Evolutionary conservation across 1,284 basidiomycete species (phyloP).

Genomic region (Rhodotorula sp.): DNA sequence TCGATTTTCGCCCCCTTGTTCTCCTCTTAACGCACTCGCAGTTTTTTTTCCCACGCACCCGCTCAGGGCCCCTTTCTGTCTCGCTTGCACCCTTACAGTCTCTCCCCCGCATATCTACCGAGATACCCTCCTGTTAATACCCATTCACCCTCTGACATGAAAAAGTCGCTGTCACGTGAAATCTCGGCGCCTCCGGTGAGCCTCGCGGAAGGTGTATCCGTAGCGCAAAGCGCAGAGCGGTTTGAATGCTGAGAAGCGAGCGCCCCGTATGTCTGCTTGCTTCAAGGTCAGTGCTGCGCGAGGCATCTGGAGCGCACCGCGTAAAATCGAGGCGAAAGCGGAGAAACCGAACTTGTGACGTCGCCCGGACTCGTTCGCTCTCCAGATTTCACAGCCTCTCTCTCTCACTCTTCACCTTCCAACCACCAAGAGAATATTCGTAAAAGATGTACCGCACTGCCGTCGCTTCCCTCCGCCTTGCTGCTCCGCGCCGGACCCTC

Average conservation of each 20-base stretch:
- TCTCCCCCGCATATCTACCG: background rate
- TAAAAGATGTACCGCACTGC: conserved; percentile 3
- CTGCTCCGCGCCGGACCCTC: conserved; percentile 18
- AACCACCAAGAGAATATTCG: too few species aligned
- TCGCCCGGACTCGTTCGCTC: background rate
- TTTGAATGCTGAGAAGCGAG: too few species aligned
- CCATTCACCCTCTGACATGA: too few species aligned
- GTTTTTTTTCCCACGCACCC: background rate
- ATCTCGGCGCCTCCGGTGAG: too few species aligned
- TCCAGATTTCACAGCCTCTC: background rate
- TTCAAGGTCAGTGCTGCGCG: too few species aligned
- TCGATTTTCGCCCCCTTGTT: background rate
- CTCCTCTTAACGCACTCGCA: too few species aligned
- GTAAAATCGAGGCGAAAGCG: background rate
- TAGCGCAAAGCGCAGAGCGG: too few species aligned
- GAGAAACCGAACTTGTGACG: background rate
- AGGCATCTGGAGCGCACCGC: too few species aligned
- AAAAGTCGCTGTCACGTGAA: too few species aligned
- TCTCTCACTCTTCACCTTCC: background rate
- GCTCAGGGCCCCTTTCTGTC: background rate
- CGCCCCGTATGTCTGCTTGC: too few species aligned
- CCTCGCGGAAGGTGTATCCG: too few species aligned
- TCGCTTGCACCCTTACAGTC: too few species aligned
- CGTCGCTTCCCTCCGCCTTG: conserved; percentile 20
- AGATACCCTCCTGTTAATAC: background rate